phyloP scores from a whole-genome alignment of 2,329 filamentous ascomycete genomes.

The Chaetomium sp. region DNA sequence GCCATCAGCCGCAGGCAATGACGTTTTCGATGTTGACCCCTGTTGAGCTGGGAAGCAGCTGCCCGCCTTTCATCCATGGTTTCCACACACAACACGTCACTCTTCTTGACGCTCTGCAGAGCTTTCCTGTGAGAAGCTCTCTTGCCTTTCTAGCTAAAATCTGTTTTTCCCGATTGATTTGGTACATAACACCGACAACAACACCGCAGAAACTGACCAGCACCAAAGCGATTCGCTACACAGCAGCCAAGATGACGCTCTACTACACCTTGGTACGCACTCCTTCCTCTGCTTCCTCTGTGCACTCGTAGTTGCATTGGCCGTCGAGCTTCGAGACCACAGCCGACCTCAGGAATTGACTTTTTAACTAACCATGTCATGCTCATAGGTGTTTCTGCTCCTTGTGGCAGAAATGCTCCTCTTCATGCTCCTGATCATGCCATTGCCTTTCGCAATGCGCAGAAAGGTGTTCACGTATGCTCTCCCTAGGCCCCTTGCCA shows the following conservation, averaged over 20 bases:
- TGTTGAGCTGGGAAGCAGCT: slow-evolving; percentile 10
- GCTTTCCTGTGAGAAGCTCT: background rate
- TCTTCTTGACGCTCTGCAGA: slow-evolving; percentile 20
- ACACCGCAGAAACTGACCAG: slow-evolving; percentile 2
- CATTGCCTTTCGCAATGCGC: slow-evolving; percentile 83
- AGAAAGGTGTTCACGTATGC: slow-evolving; percentile 77
- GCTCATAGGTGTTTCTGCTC: slow-evolving; percentile 73
- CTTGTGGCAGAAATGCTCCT: slow-evolving; percentile 81
- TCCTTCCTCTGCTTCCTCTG: background rate
- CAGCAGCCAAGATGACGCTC: slow-evolving; percentile 55
- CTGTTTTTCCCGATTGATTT: slow-evolving; percentile 13
- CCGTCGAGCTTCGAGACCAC: background rate
- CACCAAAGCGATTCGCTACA: background rate
- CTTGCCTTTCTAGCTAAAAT: slow-evolving; percentile 1
- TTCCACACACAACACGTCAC: slow-evolving; percentile 34
- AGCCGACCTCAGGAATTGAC: background rate
- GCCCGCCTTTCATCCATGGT: slow-evolving; percentile 19
- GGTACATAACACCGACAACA: background rate
- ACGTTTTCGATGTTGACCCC: slow-evolving; percentile 33
- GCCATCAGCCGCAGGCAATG: slow-evolving; percentile 31
- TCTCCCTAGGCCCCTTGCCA: background rate
- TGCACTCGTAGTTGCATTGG: background rate
- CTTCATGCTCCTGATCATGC: slow-evolving; percentile 79
- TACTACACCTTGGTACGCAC: slow-evolving; percentile 57
- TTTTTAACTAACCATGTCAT: slow-evolving; percentile 11